These are phyloP conservation scores for Colletotrichum caudatum DNA, from an alignment of 2,329 filamentous ascomycete genomes.

Conservation along the genomic window DNA sequence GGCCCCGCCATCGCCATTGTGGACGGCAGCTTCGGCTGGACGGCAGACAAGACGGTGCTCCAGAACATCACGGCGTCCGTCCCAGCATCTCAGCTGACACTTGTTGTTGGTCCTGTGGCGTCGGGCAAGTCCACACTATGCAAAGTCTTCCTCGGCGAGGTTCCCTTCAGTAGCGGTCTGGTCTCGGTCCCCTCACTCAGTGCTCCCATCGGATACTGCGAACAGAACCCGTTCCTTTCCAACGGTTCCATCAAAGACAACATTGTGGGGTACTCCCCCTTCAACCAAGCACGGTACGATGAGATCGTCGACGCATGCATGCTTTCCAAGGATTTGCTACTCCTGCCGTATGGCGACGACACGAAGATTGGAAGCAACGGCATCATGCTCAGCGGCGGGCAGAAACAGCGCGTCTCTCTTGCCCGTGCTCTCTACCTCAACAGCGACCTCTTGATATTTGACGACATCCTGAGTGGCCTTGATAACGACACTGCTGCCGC, in stretches of 20 bases:
- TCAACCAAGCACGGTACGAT: constrained; percentile 43
- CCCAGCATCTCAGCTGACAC: constrained; percentile 49
- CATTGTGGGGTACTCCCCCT: constrained; percentile 43
- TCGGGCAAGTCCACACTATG: constrained; percentile 57
- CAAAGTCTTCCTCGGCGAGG: constrained; percentile 52
- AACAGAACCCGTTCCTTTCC: constrained; percentile 47
- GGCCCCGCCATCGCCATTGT: constrained; percentile 24
- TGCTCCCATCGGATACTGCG: constrained; percentile 49
- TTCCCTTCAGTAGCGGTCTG: constrained; percentile 43
- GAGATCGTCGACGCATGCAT: constrained; percentile 43
- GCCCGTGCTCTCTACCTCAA: constrained; percentile 46
- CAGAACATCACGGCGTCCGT: constrained; percentile 50
- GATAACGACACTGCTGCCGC: constrained; percentile 51
- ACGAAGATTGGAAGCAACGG: constrained; percentile 51
- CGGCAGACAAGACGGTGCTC: constrained; percentile 46
- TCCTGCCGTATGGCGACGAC: constrained; percentile 48
- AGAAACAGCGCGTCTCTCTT: constrained; percentile 48
- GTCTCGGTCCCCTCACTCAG: constrained; percentile 37
- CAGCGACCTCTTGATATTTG: constrained; percentile 47
- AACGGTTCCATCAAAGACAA: constrained; percentile 46
- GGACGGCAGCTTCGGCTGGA: constrained; percentile 51
- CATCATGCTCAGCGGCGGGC: constrained; percentile 51
- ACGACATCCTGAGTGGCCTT: constrained; percentile 51
- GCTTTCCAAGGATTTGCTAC: constrained; percentile 40
- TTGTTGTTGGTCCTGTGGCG: constrained; percentile 56